phyloP scores from a whole-genome alignment of 2,329 filamentous ascomycete species.

The Calonectria montana region DNA sequence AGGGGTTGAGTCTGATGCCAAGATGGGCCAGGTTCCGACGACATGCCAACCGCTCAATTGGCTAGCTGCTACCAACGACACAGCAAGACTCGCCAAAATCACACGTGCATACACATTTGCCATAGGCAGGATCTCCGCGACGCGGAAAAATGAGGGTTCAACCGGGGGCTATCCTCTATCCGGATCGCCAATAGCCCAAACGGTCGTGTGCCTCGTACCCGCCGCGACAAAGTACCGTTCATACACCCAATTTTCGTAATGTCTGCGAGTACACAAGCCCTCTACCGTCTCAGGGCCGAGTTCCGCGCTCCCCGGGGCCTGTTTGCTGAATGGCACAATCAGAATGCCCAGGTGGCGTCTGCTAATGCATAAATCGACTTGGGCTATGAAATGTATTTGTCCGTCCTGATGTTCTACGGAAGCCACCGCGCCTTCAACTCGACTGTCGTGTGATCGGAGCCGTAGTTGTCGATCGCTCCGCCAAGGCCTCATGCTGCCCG shows the following conservation, averaged over 20 bases:
- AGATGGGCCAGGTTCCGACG: background rate
- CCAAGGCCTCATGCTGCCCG: background rate
- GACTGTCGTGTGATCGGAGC: background rate
- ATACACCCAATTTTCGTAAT: background rate
- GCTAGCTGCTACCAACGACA: background rate
- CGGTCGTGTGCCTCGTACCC: background rate
- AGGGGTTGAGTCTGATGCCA: background rate
- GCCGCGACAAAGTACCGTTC: background rate
- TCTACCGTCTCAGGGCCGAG: background rate
- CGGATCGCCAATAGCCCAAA: background rate
- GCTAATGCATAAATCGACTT: background rate
- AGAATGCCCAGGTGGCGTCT: background rate
- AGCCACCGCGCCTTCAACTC: background rate
- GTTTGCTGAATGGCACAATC: background rate
- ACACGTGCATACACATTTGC: background rate
- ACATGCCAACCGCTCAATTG: background rate
- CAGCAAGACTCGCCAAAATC: background rate
- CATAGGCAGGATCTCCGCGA: background rate
- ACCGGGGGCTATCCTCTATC: background rate
- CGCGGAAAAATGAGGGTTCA: background rate
- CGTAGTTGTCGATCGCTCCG: background rate
- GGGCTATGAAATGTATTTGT: background rate
- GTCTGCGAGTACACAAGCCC: background rate
- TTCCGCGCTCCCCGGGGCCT: background rate
- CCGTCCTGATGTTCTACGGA: background rate